These are phyloP conservation scores for Urtica urens DNA, from an alignment of 306 rosid species.

Conservation along the genomic window DNA sequence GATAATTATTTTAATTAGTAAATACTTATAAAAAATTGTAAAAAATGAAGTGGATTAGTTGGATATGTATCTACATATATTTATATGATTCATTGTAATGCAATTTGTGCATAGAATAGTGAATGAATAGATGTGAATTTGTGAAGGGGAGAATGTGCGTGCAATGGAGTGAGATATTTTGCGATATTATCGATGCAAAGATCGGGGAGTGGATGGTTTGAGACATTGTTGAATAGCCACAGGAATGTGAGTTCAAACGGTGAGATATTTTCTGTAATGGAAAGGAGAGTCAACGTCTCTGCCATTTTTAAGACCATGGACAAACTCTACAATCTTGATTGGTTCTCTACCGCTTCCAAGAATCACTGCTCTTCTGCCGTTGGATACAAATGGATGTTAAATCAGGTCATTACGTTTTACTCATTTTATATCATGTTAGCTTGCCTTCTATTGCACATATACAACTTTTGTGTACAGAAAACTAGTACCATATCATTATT, in stretches of 20 bases:
- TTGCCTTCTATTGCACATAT: too few relatives aligned
- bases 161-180: slow-evolving; percentile 25
- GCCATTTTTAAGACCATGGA: slow-evolving; percentile 23
- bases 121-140: neutral
- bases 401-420: slow-evolving; percentile 11
- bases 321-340: slow-evolving; percentile 22
- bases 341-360: slow-evolving; percentile 27
- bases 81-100: neutral
- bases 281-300: slow-evolving; percentile 21
- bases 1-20: neutral
- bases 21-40: too few relatives aligned
- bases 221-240: slow-evolving; percentile 23
- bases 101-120: neutral
- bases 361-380: slow-evolving; percentile 23
- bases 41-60: too few relatives aligned
- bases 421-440: too few relatives aligned
- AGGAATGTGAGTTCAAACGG: slow-evolving; percentile 25
- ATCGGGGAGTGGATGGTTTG: slow-evolving; percentile 33
- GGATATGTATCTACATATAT: too few relatives aligned
- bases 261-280: slow-evolving; percentile 14
- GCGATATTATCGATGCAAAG: slow-evolving; percentile 30
- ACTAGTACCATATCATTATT: too few relatives aligned
- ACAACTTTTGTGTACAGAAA: too few relatives aligned
- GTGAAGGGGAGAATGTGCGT: slow-evolving; percentile 19
- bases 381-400: slow-evolving; percentile 32